phyloP scores from a whole-genome alignment of 495 filamentous ascomycete genomes.

The Lasiosphaeria hispida region DNA sequence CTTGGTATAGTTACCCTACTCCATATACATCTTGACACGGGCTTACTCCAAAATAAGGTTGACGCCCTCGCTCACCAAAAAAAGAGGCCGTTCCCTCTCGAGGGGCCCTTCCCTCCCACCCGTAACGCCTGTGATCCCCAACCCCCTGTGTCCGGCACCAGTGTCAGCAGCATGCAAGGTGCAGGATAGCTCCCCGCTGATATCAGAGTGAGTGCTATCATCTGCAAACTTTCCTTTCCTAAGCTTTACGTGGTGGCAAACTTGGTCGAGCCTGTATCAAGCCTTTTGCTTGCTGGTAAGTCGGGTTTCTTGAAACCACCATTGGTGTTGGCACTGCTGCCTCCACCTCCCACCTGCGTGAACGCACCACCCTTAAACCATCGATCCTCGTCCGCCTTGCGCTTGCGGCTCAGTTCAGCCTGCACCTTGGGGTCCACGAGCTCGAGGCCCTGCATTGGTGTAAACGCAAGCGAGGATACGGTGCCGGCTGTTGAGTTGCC shows the following conservation, averaged over 20 bases:
- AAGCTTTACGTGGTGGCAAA: background rate
- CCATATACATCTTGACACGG: too few species aligned
- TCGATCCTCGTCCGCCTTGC: slow-evolving; percentile 88
- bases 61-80: too few species aligned
- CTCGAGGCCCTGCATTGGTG: slow-evolving; percentile 90
- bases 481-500: slow-evolving; percentile 61
- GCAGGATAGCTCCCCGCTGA: too few species aligned
- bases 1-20: too few species aligned
- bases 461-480: slow-evolving; percentile 86
- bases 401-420: slow-evolving; percentile 77
- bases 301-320: slow-evolving; percentile 56
- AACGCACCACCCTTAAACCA: slow-evolving; percentile 98
- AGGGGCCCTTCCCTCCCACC: too few species aligned
- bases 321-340: slow-evolving; percentile 24
- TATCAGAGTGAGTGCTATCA: too few species aligned
- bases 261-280: slow-evolving; percentile 52
- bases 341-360: slow-evolving; percentile 69
- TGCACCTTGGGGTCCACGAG: slow-evolving; percentile 91
- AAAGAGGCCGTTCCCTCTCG: too few species aligned
- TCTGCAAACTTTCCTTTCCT: too few species aligned
- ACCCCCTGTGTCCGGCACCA: too few species aligned
- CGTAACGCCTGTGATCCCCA: too few species aligned
- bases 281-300: slow-evolving; percentile 61
- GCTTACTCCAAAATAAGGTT: too few species aligned
- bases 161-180: too few species aligned